Evolutionary conservation across 169 alveolate genomes (phyloP), one percentile per base, ranked within the genome.

Genomic region (Plasmodium gonderi): DNA sequence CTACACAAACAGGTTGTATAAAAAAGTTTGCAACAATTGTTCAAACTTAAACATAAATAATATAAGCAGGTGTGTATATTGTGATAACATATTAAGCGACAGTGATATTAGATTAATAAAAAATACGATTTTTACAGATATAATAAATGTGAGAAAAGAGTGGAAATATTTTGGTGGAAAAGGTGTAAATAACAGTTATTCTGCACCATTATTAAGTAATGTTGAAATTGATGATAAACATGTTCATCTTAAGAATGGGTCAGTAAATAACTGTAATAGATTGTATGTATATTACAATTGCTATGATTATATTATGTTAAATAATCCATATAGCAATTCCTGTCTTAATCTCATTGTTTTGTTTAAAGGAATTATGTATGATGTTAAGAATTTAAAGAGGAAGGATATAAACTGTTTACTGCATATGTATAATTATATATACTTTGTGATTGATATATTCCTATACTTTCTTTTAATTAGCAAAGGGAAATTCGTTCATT

Each of bases 351-450:
- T 87, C 45, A 87, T 77, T 31, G 69, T 87, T 60, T 87, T 87
- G 68, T 87, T 87, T 87, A 87, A 87, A 76, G 93, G 93, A 11
- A 87, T 87, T 76, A 87, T 54, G 49, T 87, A 87, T 76, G 93
- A 87, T 76, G 79, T 87, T 36, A 87, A 87, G 68, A 87, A 87
- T 76, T 87, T 87, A 65, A 87, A 87, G 67, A 75, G 93, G 65
- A 87, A 87, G 68, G 23, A 87, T 49, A 54, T 87, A 33, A 40
- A 17, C 45, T 87, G 93, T 20, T 60, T 87, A n/a, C 68, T 87
- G 47, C 93, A 87, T 38, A 23, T 87, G 93, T 87, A 87, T 23
- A 87, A 87, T 78, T 87, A 87, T 87, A 42, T 77, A n/a, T 76
- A 87, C 17, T 87, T 74, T 65, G 40, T 87, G 14, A 76, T 54